These are phyloP conservation scores for Colletotrichum sp. DNA, from an alignment of 2,329 filamentous ascomycete genomes.

Conservation along the genomic window DNA sequence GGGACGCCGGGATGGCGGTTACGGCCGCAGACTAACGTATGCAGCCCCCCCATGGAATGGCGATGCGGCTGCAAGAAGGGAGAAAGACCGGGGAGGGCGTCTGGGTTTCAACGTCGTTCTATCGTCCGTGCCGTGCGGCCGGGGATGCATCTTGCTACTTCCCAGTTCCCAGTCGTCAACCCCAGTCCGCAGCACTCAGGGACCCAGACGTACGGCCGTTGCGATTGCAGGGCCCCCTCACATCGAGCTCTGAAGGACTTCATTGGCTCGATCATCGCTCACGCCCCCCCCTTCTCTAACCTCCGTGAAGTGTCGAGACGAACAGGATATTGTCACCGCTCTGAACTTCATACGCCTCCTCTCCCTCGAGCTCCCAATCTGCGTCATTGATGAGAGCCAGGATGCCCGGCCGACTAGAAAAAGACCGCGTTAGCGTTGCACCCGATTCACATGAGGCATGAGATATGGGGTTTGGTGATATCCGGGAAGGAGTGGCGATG, in stretches of 20 bases:
- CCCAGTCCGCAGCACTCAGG: background rate
- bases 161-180: background rate
- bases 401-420: constrained; percentile 84
- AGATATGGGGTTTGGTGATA: background rate
- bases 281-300: constrained; percentile 52
- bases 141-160: constrained; percentile 10
- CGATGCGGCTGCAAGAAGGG: constrained; percentile 9
- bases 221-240: constrained; percentile 4
- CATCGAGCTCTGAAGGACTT: background rate
- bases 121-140: background rate
- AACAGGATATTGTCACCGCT: constrained; percentile 88
- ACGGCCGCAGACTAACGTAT: constrained; percentile 13
- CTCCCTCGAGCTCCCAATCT: constrained; percentile 97
- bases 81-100: constrained; percentile 5
- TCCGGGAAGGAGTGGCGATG: constrained; percentile 1
- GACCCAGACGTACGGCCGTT: constrained; percentile 17
- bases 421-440: constrained; percentile 18
- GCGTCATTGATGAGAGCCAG: constrained; percentile 96
- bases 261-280: constrained; percentile 5
- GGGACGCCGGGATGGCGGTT: background rate
- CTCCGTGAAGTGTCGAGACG: constrained; percentile 94
- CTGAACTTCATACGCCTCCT: constrained; percentile 87
- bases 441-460: background rate
- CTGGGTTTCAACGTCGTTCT: constrained; percentile 17
- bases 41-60: background rate